phyloP scores from a whole-genome alignment of 768 basidiomycete genomes.

The Phanerochaete carnosa region DNA sequence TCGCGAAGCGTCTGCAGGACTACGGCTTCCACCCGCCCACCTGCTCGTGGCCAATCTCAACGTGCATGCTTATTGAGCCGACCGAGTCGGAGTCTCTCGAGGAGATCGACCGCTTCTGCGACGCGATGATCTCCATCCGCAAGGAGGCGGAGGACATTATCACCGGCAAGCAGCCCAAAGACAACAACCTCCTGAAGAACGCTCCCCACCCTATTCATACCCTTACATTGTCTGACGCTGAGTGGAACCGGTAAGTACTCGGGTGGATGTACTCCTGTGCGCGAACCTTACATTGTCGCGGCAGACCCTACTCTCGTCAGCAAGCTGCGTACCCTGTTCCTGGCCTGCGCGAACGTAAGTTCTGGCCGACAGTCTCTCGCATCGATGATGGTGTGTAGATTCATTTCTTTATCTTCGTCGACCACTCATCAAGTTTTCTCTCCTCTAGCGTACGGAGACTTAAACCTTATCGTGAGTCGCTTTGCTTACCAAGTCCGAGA shows the following conservation, averaged over 20 bases:
- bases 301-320: conserved; percentile 84
- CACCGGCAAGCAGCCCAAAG: conserved; percentile 81
- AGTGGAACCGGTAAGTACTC: conserved; percentile 79
- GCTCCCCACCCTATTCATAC: conserved; percentile 88
- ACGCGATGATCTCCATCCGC: conserved; percentile 97
- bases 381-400: conserved; percentile 82
- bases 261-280: background rate
- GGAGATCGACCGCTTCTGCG: conserved; percentile 94
- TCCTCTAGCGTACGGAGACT: conserved; percentile 84
- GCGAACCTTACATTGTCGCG: background rate
- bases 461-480: conserved; percentile 77
- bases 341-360: conserved; percentile 84
- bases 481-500: background rate
- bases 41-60: conserved; percentile 96
- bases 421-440: conserved; percentile 9
- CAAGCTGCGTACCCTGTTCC: conserved; percentile 88
- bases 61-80: conserved; percentile 97
- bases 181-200: conserved; percentile 90
- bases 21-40: conserved; percentile 97
- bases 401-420: background rate
- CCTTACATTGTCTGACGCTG: conserved; percentile 63
- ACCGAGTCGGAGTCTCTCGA: conserved; percentile 94
- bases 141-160: conserved; percentile 87
- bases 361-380: conserved; percentile 93
- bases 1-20: conserved; percentile 91